A percentile compares a stretch with the other conserved stretches of the same genome.
These are phyloP conservation scores for Fusarium avenaceum DNA, from an alignment of 2,329 filamentous ascomycete species.

Conservation along the genomic window DNA sequence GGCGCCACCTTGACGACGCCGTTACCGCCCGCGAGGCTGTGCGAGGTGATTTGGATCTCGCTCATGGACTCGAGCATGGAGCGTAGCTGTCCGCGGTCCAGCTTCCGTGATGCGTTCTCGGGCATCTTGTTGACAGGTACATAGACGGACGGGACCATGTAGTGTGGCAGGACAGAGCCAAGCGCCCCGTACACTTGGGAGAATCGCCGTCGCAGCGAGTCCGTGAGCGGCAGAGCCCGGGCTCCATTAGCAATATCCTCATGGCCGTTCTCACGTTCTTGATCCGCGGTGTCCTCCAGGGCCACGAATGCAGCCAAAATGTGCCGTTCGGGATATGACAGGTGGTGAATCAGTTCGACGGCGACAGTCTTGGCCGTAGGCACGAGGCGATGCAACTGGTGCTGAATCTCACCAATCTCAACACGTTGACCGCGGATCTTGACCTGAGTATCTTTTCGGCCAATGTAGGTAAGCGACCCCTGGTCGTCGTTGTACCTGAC, in stretches of 20 bases:
- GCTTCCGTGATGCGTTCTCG: constrained; percentile 17
- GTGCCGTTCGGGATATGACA: constrained; percentile 14
- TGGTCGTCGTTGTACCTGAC: constrained; percentile 59
- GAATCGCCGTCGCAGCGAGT: constrained; percentile 14
- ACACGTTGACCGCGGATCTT: constrained; percentile 71
- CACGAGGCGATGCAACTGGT: constrained; percentile 16
- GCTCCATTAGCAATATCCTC: constrained; percentile 10
- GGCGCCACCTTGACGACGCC: constrained; percentile 15
- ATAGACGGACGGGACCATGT: constrained; percentile 18
- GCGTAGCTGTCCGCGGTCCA: constrained; percentile 12
- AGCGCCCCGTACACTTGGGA: constrained; percentile 13
- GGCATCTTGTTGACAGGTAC: constrained; percentile 18
- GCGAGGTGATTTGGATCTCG: constrained; percentile 16
- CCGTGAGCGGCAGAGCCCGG: constrained; percentile 13
- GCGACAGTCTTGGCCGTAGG: constrained; percentile 16
- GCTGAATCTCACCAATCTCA: constrained; percentile 51
- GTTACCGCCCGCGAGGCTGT: constrained; percentile 14
- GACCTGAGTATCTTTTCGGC: constrained; percentile 46
- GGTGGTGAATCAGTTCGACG: constrained; percentile 14
- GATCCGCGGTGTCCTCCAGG: constrained; percentile 8
- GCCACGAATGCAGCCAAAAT: constrained; percentile 20
- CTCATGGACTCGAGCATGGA: constrained; percentile 18
- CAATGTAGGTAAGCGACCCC: constrained; percentile 14
- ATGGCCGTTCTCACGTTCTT: constrained; percentile 15
- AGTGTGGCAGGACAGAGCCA: constrained; percentile 12